These are phyloP conservation scores for Penicillium paneum DNA, from an alignment of 2,329 filamentous ascomycete species.

Conservation along the genomic window DNA sequence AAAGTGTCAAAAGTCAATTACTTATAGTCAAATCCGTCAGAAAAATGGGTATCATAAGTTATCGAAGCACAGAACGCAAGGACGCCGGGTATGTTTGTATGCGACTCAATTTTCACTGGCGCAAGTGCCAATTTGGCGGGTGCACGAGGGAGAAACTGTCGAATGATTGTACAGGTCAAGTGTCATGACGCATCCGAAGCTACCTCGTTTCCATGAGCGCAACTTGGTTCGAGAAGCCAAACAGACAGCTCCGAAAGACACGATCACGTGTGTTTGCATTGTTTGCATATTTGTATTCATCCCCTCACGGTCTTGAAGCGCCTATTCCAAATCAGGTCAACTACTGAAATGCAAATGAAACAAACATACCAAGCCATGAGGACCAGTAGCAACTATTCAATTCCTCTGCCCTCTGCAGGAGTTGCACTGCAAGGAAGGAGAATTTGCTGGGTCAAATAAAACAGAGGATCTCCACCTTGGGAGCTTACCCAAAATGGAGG, in stretches of 20 bases:
- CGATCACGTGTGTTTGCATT: slow-evolving; percentile 32
- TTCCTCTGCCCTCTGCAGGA: too few species aligned
- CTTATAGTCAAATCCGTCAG: neutral
- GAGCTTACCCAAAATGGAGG: too few species aligned
- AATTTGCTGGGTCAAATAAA: too few species aligned
- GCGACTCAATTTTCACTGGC: slow-evolving; percentile 7
- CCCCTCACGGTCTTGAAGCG: too few species aligned
- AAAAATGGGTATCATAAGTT: slow-evolving; percentile 5
- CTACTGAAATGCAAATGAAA: too few species aligned
- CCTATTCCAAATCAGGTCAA: too few species aligned
- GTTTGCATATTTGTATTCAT: slow-evolving; percentile 30
- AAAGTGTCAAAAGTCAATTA: neutral
- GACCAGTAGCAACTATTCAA: too few species aligned
- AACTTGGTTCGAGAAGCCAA: neutral
- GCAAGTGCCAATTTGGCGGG: neutral
- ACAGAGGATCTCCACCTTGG: too few species aligned
- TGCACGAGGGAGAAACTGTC: neutral
- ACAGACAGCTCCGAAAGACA: slow-evolving; percentile 11
- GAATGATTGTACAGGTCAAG: neutral
- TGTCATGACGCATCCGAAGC: neutral
- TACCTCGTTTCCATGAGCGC: slow-evolving; percentile 5
- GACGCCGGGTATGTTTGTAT: slow-evolving; percentile 6
- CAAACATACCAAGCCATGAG: too few species aligned
- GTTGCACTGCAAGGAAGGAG: too few species aligned
- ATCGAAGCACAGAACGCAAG: slow-evolving; percentile 3